Evolutionary conservation across 495 filamentous ascomycete genomes (phyloP), one percentile per base, ranked within the genome.

Genomic region (Aspergillus steynii): DNA sequence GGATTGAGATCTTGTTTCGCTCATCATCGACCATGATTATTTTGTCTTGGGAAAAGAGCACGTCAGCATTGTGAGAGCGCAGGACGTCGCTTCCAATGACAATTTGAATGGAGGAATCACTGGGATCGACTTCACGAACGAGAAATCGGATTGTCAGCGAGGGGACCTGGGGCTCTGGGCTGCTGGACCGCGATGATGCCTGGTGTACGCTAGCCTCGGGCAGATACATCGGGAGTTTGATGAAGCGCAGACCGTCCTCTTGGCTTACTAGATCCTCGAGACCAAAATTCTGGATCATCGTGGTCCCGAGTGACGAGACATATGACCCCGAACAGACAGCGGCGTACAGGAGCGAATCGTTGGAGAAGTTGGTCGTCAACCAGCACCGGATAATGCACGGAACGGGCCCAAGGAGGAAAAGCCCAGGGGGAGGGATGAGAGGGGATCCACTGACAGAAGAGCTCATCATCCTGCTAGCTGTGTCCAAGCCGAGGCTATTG

Each of bases 341-440:
- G 29, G 95, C 95, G 65, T 98, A 98, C 5, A 97, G 82, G 5
- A 97, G 82, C 9, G 91, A 85, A 58, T 89, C 87, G 63, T 94
- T 92, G 0, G 93, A 93, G 69, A 93, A 97, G 63, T 89, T 87
- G 4, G 85, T 88, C 7, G 88, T 90, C 57, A 98, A 79, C 94
- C 96, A 98, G 78, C 95, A 99, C 54, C 95, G 90, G 50, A 99
- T 92, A 65, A 99, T 96, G 29, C 90, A 90, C 27, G 95, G 95
- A 8, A 93, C 91, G 12, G 93, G 86, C 4, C 92, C 93, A 26
- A 96, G 77, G 55, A 94, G 79, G 64, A 92, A 91, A 34, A 96
- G 80, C 1, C 89, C 90, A 46, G 92, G 91, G 8, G 92, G 89
- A 14, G 93, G 90, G n/a, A 88, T 61, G 80, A 87, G 50, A 29